Base-by-base conservation (phyloP, 2,329 filamentous ascomycete species). In the Pseudofabraea citricarpa region DNA sequence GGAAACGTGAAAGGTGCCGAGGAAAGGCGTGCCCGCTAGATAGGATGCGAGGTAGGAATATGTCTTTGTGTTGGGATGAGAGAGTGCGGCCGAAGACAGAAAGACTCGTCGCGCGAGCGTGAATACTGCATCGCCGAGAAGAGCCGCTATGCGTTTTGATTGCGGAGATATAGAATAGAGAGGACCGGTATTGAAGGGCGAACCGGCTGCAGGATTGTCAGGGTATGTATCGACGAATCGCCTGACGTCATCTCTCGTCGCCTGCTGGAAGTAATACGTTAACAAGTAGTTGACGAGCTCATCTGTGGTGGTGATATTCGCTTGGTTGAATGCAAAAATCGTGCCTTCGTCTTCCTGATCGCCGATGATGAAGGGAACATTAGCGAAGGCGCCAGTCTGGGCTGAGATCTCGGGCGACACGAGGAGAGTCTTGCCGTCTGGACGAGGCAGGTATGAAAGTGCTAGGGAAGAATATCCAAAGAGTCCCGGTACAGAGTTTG, bases 301-400 rank as follows among this genome's bases (percentile, higher is more conserved):
- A 1, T 65, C 64, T 0, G 72, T 78, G 1, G 73, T 83, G 9
- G 77, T 85, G 39, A 90, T 66, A 59, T 90, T 87, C 23, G 64
- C 58, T 51, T 87, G 83, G 60, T 83, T 81, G 24, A 90, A 69
- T 5, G 81, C 70, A 58, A 90, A 89, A 2, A 90, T 62, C 0
- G 86, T 89, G 16, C 86, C 85, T 62, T 91, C 86, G 57, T 91
- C 87, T 67, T 90, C 85, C 61, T 89, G 84, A 56, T 88, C 76
- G 31, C 87, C 85, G 29, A 85, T 74, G 43, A 84, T 83, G 57
- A 83, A 73, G 2, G 80, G 80, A 0, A 83, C 74, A 9, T 72
- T 70, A 7, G 79, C 72, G 49, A 77, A 82, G 48, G 71, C 70
- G 10, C 81, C 79, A 0, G 59, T 55, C 2, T 53, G 43, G 2